Base-by-base conservation (phyloP, 2,329 filamentous ascomycete species). In the Lasiodiplodia citricola region DNA sequence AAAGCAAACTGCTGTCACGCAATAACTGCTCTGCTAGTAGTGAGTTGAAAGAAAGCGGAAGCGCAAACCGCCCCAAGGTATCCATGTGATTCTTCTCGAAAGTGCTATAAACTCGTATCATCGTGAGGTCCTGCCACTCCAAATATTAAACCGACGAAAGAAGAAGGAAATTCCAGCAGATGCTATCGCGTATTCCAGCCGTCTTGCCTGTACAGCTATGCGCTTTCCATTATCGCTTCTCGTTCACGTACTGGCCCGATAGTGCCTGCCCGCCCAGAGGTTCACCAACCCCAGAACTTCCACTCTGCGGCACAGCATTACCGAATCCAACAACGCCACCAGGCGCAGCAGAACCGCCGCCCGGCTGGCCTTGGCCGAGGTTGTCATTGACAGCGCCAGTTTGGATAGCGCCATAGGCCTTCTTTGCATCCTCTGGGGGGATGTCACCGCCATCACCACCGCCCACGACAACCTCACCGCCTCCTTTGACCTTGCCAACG, bases 401-500 rank as follows among this genome's bases (percentile, higher is more conserved):
- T n/a, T 52, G 44, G 13, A 52, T 52, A 25, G 44, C 47, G 7
- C 60, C 60, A 28, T 37, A 23, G 28, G 74, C 71, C 5, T 73
- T 74, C 69, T 80, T 75, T 47, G 80, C 57, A 52, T 83, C 82
- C 16, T 75, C 73, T 4, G 81, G 78, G 1, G 80, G 76, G 11
- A 85, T 71, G 1, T 76, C 74, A 8, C 83, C 83, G 7, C 84
- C 87, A 57, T 88, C 88, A 10, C 86, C 88, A 23, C 90, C 91
- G 1, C 92, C 91, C 23, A 94, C 90, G 60, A 95, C 86, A 23
- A 93, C 85, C 72, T 93, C 87, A 2, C 91, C 88, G 4, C 91
- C 92, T 47, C 90, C 90, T 69, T 88, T 87, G 60, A 95, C 92
- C 72, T 89, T 90, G 44, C 93, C 93, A 5, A 96, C 90, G 0